These are phyloP conservation scores for Parachaetomium inaequale DNA, from an alignment of 495 filamentous ascomycete genomes.

Conservation along the genomic window DNA sequence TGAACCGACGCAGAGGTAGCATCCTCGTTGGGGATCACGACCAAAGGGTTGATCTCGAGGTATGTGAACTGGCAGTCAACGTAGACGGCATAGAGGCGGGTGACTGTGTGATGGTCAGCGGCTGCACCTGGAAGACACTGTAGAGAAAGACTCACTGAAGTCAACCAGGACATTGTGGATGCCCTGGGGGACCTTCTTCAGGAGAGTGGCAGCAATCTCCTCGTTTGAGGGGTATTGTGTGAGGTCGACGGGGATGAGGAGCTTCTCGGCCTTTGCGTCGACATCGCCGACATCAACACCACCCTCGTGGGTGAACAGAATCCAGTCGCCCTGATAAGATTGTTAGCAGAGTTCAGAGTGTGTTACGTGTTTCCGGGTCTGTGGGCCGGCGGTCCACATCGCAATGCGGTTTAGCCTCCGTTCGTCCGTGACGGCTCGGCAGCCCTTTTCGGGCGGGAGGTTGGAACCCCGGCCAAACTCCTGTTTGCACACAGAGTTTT, in stretches of 20 bases:
- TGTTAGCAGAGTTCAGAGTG: constrained; percentile 32
- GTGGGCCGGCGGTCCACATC: constrained; percentile 26
- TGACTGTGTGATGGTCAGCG: constrained; percentile 24
- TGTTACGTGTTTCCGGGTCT: constrained; percentile 6
- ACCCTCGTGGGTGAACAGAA: constrained; percentile 98
- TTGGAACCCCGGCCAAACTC: constrained; percentile 13
- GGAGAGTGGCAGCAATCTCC: constrained; percentile 74
- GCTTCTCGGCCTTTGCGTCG: constrained; percentile 96
- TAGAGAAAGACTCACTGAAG: constrained; percentile 58
- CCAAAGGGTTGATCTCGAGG: constrained; percentile 98
- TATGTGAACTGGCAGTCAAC: constrained; percentile 99
- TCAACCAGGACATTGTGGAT: constrained; percentile 97
- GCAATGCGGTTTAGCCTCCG: constrained; percentile 52
- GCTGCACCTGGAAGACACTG: constrained; percentile 38
- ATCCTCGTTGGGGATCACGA: constrained; percentile 92
- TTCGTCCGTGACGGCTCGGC: constrained; percentile 45
- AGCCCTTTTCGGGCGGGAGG: constrained; percentile 10
- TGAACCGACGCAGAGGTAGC: constrained; percentile 89
- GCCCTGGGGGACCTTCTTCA: constrained; percentile 91
- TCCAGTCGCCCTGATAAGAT: constrained; percentile 83
- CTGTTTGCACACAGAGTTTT: constrained; percentile 10
- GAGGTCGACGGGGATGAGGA: constrained; percentile 94
- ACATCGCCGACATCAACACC: constrained; percentile 99
- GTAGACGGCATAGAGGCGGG: constrained; percentile 87
- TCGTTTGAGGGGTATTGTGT: constrained; percentile 94